phyloP scores from a whole-genome alignment of 345 rosid genomes.

The Aegle marmelos region DNA sequence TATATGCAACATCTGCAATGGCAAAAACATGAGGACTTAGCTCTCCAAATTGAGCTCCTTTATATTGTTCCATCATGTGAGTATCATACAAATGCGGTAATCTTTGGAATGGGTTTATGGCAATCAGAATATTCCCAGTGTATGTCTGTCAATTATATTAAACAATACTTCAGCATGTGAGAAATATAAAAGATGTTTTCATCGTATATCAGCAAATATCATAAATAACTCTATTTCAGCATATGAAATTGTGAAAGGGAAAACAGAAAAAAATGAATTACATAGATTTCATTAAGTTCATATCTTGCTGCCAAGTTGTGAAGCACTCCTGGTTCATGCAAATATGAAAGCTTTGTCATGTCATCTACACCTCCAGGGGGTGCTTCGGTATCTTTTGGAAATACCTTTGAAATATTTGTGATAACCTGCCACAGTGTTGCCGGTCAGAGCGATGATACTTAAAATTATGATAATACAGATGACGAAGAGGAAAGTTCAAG shows the following conservation, averaged over 20 bases:
- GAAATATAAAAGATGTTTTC: neutral
- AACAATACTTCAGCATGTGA: slow-evolving; percentile 15
- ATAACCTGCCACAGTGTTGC: slow-evolving; percentile 57
- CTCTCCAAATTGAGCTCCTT: slow-evolving; percentile 98
- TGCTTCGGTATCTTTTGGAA: slow-evolving; percentile 95
- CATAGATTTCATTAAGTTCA: slow-evolving; percentile 97
- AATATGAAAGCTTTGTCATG: slow-evolving; percentile 98
- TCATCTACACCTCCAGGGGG: slow-evolving; percentile 99
- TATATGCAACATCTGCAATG: slow-evolving; percentile 96
- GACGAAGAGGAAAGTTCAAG: neutral
- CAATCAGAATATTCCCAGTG: slow-evolving; percentile 96
- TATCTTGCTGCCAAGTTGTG: slow-evolving; percentile 91
- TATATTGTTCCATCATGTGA: slow-evolving; percentile 99
- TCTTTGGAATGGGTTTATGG: slow-evolving; percentile 98
- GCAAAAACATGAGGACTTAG: slow-evolving; percentile 99
- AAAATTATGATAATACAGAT: slow-evolving; percentile 10
- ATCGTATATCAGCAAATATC: slow-evolving; percentile 8
- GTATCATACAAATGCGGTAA: slow-evolving; percentile 97
- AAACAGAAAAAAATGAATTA: slow-evolving; percentile 36
- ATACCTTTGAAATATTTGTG: slow-evolving; percentile 73
- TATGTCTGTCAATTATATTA: slow-evolving; percentile 61
- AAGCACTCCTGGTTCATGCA: slow-evolving; percentile 98
- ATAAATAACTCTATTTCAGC: slow-evolving; percentile 11
- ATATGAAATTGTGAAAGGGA: slow-evolving; percentile 8
- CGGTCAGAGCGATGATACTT: slow-evolving; percentile 2